A percentile compares a stretch with the other conserved stretches of the same genome.
Evolutionary conservation across 2,329 filamentous ascomycete species (phyloP).

Genomic region (Epichloe hybrida): DNA sequence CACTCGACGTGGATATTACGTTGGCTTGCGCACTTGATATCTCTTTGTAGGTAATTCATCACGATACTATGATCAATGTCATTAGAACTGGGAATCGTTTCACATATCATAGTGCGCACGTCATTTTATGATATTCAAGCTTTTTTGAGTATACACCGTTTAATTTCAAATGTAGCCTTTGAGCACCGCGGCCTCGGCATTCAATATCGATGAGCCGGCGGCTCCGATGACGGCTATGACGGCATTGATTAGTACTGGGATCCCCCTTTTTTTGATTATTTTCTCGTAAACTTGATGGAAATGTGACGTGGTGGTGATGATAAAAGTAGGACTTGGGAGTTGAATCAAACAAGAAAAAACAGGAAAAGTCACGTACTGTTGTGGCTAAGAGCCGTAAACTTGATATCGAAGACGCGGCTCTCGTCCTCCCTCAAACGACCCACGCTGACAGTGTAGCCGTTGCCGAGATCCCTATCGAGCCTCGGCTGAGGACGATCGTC

Average conservation of each 20-base stretch:
- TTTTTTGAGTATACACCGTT: not conserved
- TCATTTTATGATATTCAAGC: not conserved
- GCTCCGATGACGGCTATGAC: constrained; percentile 71
- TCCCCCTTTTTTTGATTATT: not conserved
- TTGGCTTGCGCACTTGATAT: too few relatives aligned
- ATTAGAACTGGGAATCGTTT: too few relatives aligned
- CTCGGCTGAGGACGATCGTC: constrained; percentile 82
- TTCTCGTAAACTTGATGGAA: not conserved
- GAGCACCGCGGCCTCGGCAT: constrained; percentile 81
- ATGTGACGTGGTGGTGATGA: too few relatives aligned
- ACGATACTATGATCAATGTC: too few relatives aligned
- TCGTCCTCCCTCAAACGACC: constrained; percentile 77
- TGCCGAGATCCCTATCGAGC: constrained; percentile 71
- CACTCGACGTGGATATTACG: too few relatives aligned
- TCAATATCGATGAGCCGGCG: constrained; percentile 89
- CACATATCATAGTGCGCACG: too few relatives aligned
- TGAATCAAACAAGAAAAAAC: not conserved
- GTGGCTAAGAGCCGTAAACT: constrained; percentile 88
- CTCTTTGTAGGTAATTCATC: too few relatives aligned
- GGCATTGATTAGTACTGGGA: not conserved
- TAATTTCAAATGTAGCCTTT: constrained; percentile 62
- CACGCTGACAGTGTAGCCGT: constrained; percentile 83
- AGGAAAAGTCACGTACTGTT: constrained; percentile 35
- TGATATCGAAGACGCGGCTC: constrained; percentile 82
- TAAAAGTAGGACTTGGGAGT: not conserved